Base-by-base conservation (phyloP, 768 basidiomycete genomes). In the Leccinum olivaceopallidum region DNA sequence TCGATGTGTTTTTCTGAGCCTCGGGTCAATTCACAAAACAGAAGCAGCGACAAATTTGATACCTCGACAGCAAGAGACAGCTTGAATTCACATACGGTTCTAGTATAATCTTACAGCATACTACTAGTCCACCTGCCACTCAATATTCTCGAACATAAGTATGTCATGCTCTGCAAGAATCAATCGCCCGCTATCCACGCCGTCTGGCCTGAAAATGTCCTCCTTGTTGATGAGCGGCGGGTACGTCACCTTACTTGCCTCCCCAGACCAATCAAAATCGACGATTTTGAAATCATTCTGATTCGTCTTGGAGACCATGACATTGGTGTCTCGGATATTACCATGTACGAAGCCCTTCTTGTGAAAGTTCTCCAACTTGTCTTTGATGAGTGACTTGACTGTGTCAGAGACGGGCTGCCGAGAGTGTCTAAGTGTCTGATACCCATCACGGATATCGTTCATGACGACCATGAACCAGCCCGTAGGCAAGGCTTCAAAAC, bases 401-500 rank as follows among this genome's bases (percentile, higher is more conserved):
- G 13, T 30, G 18, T 28, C 16, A 22, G 28, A 5, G 30, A n/a
- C 30, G 6, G 6, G 10, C 30, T 18, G 2, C 48, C 6, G 13
- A 7, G 18, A 18, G 14, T 0, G 5, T 36, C 5, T 36, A 13
- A 10, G n/a, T 13, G 0, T 28, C 30, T 20, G 8, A 6, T 32
- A 20, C 7, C 12, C 5, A 22, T 24, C 20, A 6, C 24, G 26
- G 12, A 48, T 48, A 18, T 32, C 30, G 13, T 76, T 71, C 73
- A 77, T 76, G 42, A 74, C 67, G 0, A 75, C 73, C 71, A 75
- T 71, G 58, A 22, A 70, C 70, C 68, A 71, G 26, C 71, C 70
- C 18, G 71, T 72, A 44, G 68, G 57, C 10, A 76, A 47, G 14
- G 10, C 16, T 37, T 74, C 66, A 52, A 71, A 67, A 14, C 64